Evolutionary conservation across 2,329 filamentous ascomycete species (phyloP), one percentile per base, ranked within the genome.

Genomic region (Hypocrella siamensis): DNA sequence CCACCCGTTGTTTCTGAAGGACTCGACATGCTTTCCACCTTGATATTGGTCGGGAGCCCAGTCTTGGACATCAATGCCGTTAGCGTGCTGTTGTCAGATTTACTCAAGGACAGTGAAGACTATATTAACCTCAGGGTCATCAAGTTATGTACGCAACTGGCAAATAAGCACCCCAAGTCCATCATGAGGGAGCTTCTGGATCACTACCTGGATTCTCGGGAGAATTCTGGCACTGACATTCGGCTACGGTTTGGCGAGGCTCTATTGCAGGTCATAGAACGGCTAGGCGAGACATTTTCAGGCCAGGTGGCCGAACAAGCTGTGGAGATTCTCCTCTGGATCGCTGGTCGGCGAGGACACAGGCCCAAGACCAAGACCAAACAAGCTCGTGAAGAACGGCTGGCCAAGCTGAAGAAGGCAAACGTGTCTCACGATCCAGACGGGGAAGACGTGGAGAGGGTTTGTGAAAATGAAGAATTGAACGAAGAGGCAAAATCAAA

Each of bases 121-220:
- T 85, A 77, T 45, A 74, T 83, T 37, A 78, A 79, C 42, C 57
- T 78, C 3, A 65, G 71, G n/a, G 68, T 73, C 12, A 70, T 84
- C 38, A 72, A 71, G 38, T 62, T 76, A 2, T 70, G 81, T 36
- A 66, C 68, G 1, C 65, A 71, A 17, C 52, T 85, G 9, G 67
- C 75, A 0, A 54, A 63, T 38, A 63, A 59, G 34, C 76, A 81
- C 31, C 74, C 77, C 0, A 67, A 63, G 26, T 67, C 75, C 0
- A 73, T 75, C 0, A 56, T 68, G 4, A 62, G 59, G 16, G 75
- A 81, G 41, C 54, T 84, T 0, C 53, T 78, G 0, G 75, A 81
- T 17, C 65, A 71, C 26, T 84, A 83, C 40, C 52, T 79, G 14
- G 79, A 85, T 44, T 46, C 67, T 1, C 56, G 60, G 29, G 75